Conservation (phyloP, 2,329 filamentous ascomycete species). For the Penicillium vulpinum region DNA sequence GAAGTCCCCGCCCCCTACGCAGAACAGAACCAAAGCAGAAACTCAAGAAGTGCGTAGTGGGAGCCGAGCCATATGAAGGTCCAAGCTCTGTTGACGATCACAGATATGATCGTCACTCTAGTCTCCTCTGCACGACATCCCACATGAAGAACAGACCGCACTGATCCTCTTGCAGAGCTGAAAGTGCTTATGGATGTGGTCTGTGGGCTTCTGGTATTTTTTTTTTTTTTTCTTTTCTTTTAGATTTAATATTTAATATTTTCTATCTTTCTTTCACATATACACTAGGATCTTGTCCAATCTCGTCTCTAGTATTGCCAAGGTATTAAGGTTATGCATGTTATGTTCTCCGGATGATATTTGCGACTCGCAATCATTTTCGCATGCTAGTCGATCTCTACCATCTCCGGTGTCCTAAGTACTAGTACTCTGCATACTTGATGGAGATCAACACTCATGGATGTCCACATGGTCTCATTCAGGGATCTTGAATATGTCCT, state of each 20-base stretch:
- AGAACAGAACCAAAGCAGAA: slow-evolving; percentile 2
- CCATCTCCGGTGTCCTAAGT: slow-evolving; percentile 12
- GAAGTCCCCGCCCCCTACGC: slow-evolving; percentile 1
- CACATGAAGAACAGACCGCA: slow-evolving; percentile 12
- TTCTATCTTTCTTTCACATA: background rate
- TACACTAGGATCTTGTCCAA: background rate
- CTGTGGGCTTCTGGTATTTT: background rate
- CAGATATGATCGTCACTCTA: slow-evolving; percentile 18
- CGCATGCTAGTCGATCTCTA: slow-evolving; percentile 15
- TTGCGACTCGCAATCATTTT: slow-evolving; percentile 5
- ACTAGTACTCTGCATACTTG: slow-evolving; percentile 15
- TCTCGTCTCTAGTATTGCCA: background rate
- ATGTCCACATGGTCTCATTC: slow-evolving; percentile 21
- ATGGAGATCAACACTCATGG: slow-evolving; percentile 13
- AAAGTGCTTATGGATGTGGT: slow-evolving; percentile 13
- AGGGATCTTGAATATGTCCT: slow-evolving; percentile 14
- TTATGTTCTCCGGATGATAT: slow-evolving; percentile 16
- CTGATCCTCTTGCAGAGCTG: slow-evolving; percentile 10
- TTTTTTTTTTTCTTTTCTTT: background rate
- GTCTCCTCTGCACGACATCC: slow-evolving; percentile 25
- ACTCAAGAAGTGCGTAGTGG: background rate
- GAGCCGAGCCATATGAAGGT: slow-evolving; percentile 19
- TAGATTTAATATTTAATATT: background rate
- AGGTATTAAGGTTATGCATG: slow-evolving; percentile 5
- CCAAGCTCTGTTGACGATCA: slow-evolving; percentile 24